Percentiles rank a stretch among this genome's conserved stretches.
phyloP scores from a whole-genome alignment of 495 filamentous ascomycete genomes.

The Cryomyces minteri region DNA sequence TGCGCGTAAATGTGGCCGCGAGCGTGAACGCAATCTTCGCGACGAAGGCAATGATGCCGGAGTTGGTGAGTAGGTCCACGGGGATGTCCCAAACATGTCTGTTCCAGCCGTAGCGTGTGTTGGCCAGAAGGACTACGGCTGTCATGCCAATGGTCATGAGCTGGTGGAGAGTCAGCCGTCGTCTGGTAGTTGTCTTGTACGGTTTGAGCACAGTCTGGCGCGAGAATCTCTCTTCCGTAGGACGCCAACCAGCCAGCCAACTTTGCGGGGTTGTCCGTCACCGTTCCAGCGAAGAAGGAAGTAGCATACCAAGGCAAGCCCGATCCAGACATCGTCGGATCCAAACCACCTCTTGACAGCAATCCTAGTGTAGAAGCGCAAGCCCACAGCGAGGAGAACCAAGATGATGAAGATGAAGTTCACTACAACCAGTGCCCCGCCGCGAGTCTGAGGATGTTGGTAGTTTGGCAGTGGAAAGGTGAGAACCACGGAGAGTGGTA shows the following conservation, averaged over 20 bases:
- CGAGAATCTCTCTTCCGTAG: neutral
- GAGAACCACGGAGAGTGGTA: slow-evolving; percentile 11
- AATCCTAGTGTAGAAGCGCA: slow-evolving; percentile 14
- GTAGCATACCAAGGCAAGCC: slow-evolving; percentile 11
- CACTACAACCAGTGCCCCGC: slow-evolving; percentile 13
- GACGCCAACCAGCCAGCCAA: too few species aligned
- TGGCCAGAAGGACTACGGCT: slow-evolving; percentile 13
- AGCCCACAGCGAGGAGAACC: slow-evolving; percentile 4
- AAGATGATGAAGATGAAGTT: slow-evolving; percentile 15
- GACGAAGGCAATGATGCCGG: slow-evolving; percentile 28
- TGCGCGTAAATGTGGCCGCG: slow-evolving; percentile 33
- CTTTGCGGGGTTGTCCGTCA: too few species aligned
- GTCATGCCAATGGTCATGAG: slow-evolving; percentile 14
- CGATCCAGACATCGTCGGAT: slow-evolving; percentile 12
- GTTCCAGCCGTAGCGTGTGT: slow-evolving; percentile 29
- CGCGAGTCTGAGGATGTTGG: slow-evolving; percentile 12
- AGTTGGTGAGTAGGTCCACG: slow-evolving; percentile 4
- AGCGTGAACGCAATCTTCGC: slow-evolving; percentile 35
- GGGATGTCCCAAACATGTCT: slow-evolving; percentile 38
- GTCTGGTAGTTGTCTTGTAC: neutral
- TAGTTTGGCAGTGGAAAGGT: slow-evolving; percentile 15
- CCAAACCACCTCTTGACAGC: slow-evolving; percentile 15
- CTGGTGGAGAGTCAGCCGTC: neutral
- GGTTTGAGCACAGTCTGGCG: neutral
- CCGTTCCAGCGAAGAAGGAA: neutral